Base-by-base conservation (phyloP, 192 early-diverging fungal genomes). In the Chytriomyces hyalinus region DNA sequence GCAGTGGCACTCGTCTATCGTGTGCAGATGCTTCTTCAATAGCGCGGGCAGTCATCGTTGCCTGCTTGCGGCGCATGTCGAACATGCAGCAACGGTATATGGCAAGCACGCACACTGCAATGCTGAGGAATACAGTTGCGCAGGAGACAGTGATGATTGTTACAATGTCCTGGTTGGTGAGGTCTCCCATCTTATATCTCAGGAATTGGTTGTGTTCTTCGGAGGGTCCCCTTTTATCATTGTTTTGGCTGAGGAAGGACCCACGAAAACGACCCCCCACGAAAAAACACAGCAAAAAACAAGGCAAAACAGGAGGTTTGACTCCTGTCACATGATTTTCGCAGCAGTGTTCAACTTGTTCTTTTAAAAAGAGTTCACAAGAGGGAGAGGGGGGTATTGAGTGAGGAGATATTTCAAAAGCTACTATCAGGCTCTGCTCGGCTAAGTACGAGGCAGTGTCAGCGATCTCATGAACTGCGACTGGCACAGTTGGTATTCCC, bases 381-480 rank as follows among this genome's bases (percentile, higher is more conserved):
- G 36, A 36, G 36, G 36, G 36, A 36, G 36, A 36, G 36, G 36
- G 36, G 36, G 1, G 1, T 3, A 2, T 36, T 36, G 36, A 2
- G 36, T 36, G 36, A 57, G 53, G 47, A 26, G 47, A 53, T 70
- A 50, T 70, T 28, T 53, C 68, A 70, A 70, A 70, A 70, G 68
- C 68, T 70, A 70, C 68, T 70, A 70, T 70, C 68, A 70, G 68
- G 68, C 68, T 70, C 68, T 48, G 45, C 47, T 49, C 68, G 68
- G 68, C 68, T 70, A 53, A 49, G 68, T 48, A 70, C 68, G 68
- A 49, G 7, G 45, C 45, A 48, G 68, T 70, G 68, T 70, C 68
- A 70, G 68, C 68, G 68, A 70, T 70, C 68, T 70, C 68, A 70
- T 70, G 68, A 36, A 36, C 36, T 36, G 36, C 36, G 4, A 53